These are phyloP conservation scores for Phytopythium litorale DNA, from an alignment of 352 stramenopile genomes.

Conservation along the genomic window DNA sequence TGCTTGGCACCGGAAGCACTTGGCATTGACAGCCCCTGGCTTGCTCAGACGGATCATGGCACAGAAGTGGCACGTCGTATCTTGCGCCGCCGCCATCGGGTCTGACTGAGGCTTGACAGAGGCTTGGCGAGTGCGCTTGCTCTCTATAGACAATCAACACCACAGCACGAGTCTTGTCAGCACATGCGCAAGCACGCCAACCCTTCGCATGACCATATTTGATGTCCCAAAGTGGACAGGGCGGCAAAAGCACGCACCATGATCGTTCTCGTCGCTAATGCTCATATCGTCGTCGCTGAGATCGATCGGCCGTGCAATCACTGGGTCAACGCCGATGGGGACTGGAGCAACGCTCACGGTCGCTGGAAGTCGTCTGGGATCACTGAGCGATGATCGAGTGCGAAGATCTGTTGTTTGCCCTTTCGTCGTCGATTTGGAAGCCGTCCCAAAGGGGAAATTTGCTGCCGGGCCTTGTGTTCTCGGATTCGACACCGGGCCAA, in stretches of 20 bases:
- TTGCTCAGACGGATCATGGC: slow-evolving; percentile 44
- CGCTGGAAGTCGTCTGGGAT: neutral
- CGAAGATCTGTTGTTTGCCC: neutral
- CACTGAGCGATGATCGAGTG: neutral
- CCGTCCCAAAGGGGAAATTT: neutral
- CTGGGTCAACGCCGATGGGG: neutral
- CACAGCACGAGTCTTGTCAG: neutral
- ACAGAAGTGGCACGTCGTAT: slow-evolving; percentile 20
- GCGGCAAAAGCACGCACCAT: neutral
- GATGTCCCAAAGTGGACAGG: neutral
- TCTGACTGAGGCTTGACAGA: neutral
- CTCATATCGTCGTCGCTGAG: slow-evolving; percentile 18
- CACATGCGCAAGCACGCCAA: neutral
- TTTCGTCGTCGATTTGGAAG: neutral
- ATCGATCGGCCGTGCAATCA: neutral
- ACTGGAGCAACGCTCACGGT: neutral
- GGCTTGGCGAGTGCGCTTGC: neutral
- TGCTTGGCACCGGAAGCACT: slow-evolving; percentile 29
- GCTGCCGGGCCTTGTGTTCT: neutral
- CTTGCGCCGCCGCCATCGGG: neutral
- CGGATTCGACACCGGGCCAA: neutral
- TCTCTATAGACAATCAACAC: neutral
- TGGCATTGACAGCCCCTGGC: slow-evolving; percentile 22
- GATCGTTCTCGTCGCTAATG: slow-evolving; percentile 15
- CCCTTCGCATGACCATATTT: neutral